Percentiles rank a stretch among this genome's conserved stretches.
These are phyloP conservation scores for Pholiota adiposa DNA, from an alignment of 1,284 basidiomycete species.

Conservation along the genomic window DNA sequence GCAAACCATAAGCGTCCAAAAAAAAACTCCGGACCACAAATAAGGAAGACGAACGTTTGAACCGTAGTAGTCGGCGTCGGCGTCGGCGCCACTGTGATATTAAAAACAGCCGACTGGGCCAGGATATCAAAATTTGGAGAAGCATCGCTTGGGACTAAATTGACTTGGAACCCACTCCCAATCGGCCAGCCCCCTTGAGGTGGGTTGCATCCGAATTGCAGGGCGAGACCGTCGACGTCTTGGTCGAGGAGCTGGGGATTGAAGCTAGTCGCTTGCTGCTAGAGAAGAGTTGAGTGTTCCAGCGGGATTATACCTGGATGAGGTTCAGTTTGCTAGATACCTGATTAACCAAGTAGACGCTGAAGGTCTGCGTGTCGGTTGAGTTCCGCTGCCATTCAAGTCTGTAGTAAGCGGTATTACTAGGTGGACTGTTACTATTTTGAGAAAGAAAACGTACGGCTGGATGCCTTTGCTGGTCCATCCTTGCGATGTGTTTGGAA, in stretches of 20 bases:
- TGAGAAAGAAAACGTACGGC: conserved; percentile 34
- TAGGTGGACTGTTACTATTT: too few species aligned
- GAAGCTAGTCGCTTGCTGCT: conserved; percentile 18
- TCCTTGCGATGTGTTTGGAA: conserved; percentile 49
- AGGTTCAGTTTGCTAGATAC: too few species aligned
- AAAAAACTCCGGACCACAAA: conserved; percentile 15
- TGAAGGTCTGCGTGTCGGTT: conserved; percentile 73
- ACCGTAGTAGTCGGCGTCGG: conserved; percentile 21
- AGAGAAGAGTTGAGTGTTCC: not conserved
- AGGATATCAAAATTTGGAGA: conserved; percentile 53
- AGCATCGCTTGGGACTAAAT: conserved; percentile 58
- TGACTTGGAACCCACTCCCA: conserved; percentile 64
- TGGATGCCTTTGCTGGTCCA: conserved; percentile 69
- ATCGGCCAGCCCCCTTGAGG: conserved; percentile 63
- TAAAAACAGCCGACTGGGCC: conserved; percentile 70
- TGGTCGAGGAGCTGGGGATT: conserved; percentile 45
- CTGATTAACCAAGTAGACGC: conserved; percentile 67
- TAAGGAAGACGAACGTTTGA: conserved; percentile 4
- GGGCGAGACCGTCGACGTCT: conserved; percentile 44
- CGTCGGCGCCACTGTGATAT: conserved; percentile 40
- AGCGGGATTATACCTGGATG: too few species aligned
- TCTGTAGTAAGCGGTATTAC: too few species aligned
- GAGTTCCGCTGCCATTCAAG: conserved; percentile 64
- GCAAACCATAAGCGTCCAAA: too few species aligned
- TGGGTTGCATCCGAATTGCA: conserved; percentile 42